Evolutionary conservation across 352 stramenopile species (phyloP).

Genomic region (Globisporangium barbulae): DNA sequence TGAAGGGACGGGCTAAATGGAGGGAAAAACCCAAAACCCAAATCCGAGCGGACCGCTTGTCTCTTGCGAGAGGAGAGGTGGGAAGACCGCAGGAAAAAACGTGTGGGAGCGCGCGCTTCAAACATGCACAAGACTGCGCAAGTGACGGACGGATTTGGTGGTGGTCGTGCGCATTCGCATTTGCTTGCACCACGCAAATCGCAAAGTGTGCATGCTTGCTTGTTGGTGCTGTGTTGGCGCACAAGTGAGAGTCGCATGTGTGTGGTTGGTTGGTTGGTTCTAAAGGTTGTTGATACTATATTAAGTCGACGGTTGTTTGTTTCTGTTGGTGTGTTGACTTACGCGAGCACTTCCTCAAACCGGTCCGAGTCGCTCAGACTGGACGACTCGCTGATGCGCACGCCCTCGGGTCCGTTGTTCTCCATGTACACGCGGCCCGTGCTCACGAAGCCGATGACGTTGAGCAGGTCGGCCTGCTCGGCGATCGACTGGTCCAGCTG

Average conservation of each 20-base stretch:
- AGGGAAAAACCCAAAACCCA: not conserved
- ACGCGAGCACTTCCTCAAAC: constrained; percentile 68
- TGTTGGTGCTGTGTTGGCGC: not conserved
- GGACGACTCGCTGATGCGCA: constrained; percentile 63
- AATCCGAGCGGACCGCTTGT: not conserved
- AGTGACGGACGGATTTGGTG: not conserved
- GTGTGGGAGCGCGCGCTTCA: constrained; percentile 5
- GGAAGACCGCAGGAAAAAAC: constrained; percentile 11
- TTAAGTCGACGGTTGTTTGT: not conserved
- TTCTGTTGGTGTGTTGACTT: not conserved
- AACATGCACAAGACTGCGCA: not conserved
- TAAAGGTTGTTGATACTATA: constrained; percentile 8
- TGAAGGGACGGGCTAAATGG: not conserved
- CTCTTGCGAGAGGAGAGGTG: not conserved
- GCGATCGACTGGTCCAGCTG: constrained; percentile 71
- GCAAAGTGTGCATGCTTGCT: not conserved
- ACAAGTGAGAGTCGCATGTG: not conserved
- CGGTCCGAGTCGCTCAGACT: constrained; percentile 48
- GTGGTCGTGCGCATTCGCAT: no score
- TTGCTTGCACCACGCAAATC: no score
- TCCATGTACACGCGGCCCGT: constrained; percentile 78
- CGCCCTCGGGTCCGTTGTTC: constrained; percentile 40
- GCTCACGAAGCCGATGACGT: constrained; percentile 73
- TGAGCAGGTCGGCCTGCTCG: constrained; percentile 68
- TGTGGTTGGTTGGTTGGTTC: not conserved